Base-by-base conservation (phyloP, 2,329 filamentous ascomycete genomes). In the Talaromyces sp. region DNA sequence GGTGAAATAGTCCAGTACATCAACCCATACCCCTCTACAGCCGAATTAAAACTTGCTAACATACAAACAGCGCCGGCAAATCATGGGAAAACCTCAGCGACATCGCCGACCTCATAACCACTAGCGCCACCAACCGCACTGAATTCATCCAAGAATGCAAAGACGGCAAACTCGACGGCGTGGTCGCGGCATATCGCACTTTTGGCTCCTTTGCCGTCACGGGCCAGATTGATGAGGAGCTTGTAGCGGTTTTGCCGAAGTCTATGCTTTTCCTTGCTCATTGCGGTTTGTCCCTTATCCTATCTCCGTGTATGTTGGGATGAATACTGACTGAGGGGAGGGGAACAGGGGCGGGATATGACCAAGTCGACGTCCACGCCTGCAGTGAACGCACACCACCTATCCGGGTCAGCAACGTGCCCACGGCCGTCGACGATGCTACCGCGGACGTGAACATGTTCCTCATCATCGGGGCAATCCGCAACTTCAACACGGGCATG, bases 391-490 rank as follows among this genome's bases (percentile, higher is more conserved):
- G 86, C 62, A 81, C 82, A 27, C 77, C 78, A 2, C 77, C 79
- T 3, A 84, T 96, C 68, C 83, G 81, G 48, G 90, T 96, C 39
- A 92, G 90, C 68, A 95, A 96, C 77, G 89, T 90, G 1, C 92
- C 91, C n/a, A 88, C 85, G 0, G 89, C 90, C 33, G 90, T 93
- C 50, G 88, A 95, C 75, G 90, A 95, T 74, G 87, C 91, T 43
- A 96, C 92, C 0, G 92, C 92, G 64, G 92, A 96, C 76, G 84
- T 88, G 8, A 90, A 85, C 72, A 88, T 96, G 73, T 96, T 92
- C 75, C 83, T 96, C 3, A 88, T 96, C 68, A 82, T 96, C 57
- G 92, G 92, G 16, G 90, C 91, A 9, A 82, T 96, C 66, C 85
- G 92, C 60, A 89, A 90, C 73, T 88, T 94, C 72, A 88, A 89